These are phyloP conservation scores for Xylariaceae sp. DNA, from an alignment of 2,329 filamentous ascomycete genomes.

Conservation along the genomic window DNA sequence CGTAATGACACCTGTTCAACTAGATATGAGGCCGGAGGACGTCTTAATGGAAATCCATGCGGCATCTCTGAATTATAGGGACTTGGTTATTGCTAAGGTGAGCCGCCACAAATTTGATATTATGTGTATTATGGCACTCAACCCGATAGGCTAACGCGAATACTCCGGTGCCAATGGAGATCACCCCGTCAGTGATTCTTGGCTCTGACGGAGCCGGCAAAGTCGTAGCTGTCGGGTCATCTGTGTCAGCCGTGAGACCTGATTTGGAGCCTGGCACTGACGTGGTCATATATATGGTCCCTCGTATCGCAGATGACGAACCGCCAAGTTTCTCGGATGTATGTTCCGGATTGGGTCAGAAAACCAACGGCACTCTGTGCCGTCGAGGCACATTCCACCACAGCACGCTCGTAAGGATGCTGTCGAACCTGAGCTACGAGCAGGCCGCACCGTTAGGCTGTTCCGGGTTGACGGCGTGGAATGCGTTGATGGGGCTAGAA, in stretches of 20 bases:
- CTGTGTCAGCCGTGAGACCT: conserved; percentile 10
- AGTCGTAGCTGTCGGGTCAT: conserved; percentile 39
- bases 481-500: conserved; percentile 51
- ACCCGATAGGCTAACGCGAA: background rate
- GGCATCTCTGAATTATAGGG: conserved; percentile 45
- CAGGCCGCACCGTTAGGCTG: conserved; percentile 51
- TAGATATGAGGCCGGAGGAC: conserved; percentile 52
- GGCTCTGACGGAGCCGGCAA: conserved; percentile 54
- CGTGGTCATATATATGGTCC: conserved; percentile 51
- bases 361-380: conserved; percentile 52
- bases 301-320: conserved; percentile 54
- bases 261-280: conserved; percentile 42
- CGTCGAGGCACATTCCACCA: conserved; percentile 52
- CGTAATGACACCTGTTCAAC: conserved; percentile 3
- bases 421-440: conserved; percentile 4
- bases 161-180: background rate
- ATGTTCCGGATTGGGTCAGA: conserved; percentile 60
- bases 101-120: background rate
- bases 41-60: conserved; percentile 54
- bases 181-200: conserved; percentile 17
- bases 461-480: conserved; percentile 55
- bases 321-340: conserved; percentile 62
- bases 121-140: background rate
- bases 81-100: conserved; percentile 41
- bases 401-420: conserved; percentile 45